Conservation (phyloP, 2,329 filamentous ascomycete species). For the Fusarium mangiferae region DNA sequence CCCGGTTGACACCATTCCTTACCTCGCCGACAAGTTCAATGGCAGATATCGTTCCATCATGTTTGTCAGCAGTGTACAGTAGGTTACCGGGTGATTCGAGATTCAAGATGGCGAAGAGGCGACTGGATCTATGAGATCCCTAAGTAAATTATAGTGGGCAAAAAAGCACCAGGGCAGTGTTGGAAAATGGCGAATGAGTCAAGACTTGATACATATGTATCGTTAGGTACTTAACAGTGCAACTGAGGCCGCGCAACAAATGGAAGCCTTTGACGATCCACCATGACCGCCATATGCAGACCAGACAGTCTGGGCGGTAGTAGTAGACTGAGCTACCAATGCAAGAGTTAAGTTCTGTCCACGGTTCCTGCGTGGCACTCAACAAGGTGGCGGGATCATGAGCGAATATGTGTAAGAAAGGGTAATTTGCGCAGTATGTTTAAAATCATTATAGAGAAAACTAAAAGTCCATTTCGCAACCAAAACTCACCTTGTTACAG, state of each 20-base stretch:
- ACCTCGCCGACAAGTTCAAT: constrained; percentile 6
- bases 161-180: not conserved
- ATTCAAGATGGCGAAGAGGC: constrained; percentile 12
- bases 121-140: not conserved
- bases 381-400: constrained; percentile 21
- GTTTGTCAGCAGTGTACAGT: constrained; percentile 18
- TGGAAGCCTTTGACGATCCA: constrained; percentile 20
- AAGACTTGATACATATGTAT: not conserved
- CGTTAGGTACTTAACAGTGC: not conserved
- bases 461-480: not conserved
- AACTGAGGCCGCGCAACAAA: constrained; percentile 20
- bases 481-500: not conserved
- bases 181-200: constrained; percentile 2
- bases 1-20: not conserved
- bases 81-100: constrained; percentile 1
- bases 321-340: constrained; percentile 12
- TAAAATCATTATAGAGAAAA: not conserved
- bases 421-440: not conserved
- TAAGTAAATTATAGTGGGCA: not conserved
- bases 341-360: constrained; percentile 12
- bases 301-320: not conserved
- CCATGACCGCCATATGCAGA: constrained; percentile 23
- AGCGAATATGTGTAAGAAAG: not conserved
- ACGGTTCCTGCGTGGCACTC: constrained; percentile 9
- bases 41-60: not conserved